Percentiles rank a stretch among this genome's conserved stretches.
phyloP scores from a whole-genome alignment of 305 asterid genomes.

The Plantago lanceolata region DNA sequence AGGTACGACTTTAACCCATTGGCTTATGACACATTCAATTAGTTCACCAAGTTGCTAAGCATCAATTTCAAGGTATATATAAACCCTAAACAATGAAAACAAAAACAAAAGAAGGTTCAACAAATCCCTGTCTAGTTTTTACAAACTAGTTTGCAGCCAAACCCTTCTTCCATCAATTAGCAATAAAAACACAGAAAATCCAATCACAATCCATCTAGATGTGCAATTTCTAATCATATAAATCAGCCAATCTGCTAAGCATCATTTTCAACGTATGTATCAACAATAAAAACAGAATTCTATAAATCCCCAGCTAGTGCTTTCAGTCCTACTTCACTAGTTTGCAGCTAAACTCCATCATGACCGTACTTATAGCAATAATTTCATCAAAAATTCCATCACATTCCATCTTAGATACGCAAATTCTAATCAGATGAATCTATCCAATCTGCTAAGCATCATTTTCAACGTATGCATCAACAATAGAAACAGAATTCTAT shows the following conservation, averaged over 20 bases:
- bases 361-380: not conserved
- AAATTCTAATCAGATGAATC: no score
- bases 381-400: not conserved
- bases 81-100: no score
- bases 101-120: no score
- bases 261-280: not conserved
- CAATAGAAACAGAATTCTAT: not conserved
- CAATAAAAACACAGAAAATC: no score
- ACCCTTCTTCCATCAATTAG: no score
- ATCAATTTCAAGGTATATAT: no score
- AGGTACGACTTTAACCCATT: not conserved
- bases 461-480: not conserved
- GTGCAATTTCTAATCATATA: no score
- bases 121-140: no score
- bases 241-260: not conserved
- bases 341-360: no score
- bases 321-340: not conserved
- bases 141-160: no score
- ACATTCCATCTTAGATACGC: not conserved
- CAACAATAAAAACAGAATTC: not conserved
- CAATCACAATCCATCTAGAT: no score
- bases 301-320: no score
- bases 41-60: not conserved
- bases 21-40: not conserved
- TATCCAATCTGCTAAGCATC: not conserved